Conservation (phyloP, 768 basidiomycete genomes). For the Cubamyces lactineus region DNA sequence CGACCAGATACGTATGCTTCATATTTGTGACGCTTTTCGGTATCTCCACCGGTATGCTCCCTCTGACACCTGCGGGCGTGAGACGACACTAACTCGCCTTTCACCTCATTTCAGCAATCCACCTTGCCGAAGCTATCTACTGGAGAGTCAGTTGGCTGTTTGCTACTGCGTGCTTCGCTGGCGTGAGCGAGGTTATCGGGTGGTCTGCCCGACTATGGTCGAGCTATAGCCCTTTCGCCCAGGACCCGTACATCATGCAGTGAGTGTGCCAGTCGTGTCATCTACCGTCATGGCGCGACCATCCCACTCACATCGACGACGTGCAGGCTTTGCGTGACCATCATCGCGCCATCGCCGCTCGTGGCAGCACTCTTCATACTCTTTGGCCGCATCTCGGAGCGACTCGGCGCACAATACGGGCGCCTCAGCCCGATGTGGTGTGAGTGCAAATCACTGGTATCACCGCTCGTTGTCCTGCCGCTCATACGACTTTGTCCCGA, state of each 20-base stretch:
- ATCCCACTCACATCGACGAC: not conserved
- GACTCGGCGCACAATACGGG: conserved; percentile 49
- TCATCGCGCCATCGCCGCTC: conserved; percentile 59
- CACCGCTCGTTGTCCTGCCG: no score
- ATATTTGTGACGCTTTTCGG: conserved; percentile 24
- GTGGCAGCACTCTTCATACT: conserved; percentile 63
- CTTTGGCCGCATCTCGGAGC: conserved; percentile 50
- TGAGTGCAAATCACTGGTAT: not conserved
- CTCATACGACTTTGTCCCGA: not conserved
- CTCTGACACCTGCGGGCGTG: not conserved
- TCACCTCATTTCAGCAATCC: conserved; percentile 26
- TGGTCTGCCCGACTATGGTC: conserved; percentile 44
- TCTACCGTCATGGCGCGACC: not conserved
- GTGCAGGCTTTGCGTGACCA: conserved; percentile 49
- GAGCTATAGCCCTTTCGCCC: conserved; percentile 29
- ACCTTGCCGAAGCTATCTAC: conserved; percentile 34
- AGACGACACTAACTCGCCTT: not conserved
- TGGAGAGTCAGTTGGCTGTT: conserved; percentile 41
- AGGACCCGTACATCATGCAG: conserved; percentile 46
- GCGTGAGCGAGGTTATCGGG: conserved; percentile 41
- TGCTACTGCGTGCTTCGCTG: conserved; percentile 37
- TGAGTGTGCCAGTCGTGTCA: conserved; percentile 19
- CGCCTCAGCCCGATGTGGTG: conserved; percentile 43
- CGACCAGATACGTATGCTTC: conserved; percentile 12
- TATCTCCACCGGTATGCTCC: conserved; percentile 24